phyloP scores from a whole-genome alignment of 148 eudicot genomes.

The Chenopodium berlandieri region DNA sequence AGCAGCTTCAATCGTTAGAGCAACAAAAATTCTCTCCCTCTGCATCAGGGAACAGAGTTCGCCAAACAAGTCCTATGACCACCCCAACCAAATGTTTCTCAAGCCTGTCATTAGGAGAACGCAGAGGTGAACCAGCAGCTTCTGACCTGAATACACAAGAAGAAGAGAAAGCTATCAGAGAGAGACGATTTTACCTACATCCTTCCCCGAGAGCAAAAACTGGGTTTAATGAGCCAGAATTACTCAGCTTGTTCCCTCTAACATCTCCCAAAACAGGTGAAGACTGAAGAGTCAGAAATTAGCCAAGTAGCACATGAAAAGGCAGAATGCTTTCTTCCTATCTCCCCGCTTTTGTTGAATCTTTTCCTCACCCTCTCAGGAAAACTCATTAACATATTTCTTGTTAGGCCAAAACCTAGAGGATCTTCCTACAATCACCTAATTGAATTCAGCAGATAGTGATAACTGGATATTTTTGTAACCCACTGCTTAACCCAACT shows the following conservation, averaged over 20 bases:
- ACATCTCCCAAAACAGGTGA: constrained; percentile 27
- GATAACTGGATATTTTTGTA: background rate
- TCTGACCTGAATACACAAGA: constrained; percentile 25
- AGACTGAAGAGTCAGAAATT: background rate
- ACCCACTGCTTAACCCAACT: constrained; percentile 2
- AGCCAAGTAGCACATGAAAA: constrained; percentile 10
- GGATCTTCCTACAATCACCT: background rate
- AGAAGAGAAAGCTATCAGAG: constrained; percentile 43
- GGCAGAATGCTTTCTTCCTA: background rate
- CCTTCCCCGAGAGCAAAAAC: constrained; percentile 40
- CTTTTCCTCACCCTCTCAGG: background rate
- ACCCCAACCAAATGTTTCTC: constrained; percentile 37
- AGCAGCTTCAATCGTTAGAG: background rate
- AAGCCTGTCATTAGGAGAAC: constrained; percentile 26
- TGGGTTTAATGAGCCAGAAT: constrained; percentile 34
- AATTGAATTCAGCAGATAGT: constrained; percentile 6
- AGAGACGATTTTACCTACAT: constrained; percentile 42
- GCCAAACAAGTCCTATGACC: constrained; percentile 25
- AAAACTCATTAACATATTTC: background rate
- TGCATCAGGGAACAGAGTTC: constrained; percentile 13
- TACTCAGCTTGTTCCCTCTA: constrained; percentile 44
- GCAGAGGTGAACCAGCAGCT: constrained; percentile 8
- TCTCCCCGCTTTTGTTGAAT: background rate
- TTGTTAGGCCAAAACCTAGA: background rate
- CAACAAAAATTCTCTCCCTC: constrained; percentile 23